phyloP scores from a whole-genome alignment of 2,329 filamentous ascomycete genomes.

The Aurifilum marmelostoma region DNA sequence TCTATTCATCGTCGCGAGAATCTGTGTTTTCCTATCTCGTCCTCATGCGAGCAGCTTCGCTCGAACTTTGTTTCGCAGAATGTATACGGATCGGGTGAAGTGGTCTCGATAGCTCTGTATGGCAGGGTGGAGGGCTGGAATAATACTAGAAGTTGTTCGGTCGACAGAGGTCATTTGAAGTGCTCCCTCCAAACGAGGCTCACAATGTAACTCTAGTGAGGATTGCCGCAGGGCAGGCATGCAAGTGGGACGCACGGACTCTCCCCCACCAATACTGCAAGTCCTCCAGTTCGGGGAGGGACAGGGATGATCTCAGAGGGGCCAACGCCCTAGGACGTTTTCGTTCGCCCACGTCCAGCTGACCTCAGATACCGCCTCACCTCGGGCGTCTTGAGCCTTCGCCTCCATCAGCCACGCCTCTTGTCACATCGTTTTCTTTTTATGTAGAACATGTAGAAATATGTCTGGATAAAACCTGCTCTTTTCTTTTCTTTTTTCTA shows the following conservation, averaged over 20 bases:
- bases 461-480: no score
- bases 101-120: slow-evolving; percentile 9
- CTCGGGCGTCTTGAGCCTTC: not conserved
- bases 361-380: not conserved
- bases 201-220: slow-evolving; percentile 25
- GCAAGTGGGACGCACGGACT: slow-evolving; percentile 25
- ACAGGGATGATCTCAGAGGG: not conserved
- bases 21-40: slow-evolving; percentile 11
- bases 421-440: not conserved
- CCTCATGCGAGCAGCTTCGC: not conserved
- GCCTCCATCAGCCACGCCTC: not conserved
- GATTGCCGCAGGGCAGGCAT: slow-evolving; percentile 27
- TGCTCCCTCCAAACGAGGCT: slow-evolving; percentile 21
- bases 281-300: not conserved
- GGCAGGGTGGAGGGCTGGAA: not conserved
- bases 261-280: slow-evolving; percentile 17
- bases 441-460: not conserved
- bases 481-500: not conserved
- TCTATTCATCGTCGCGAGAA: slow-evolving; percentile 30
- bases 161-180: slow-evolving; percentile 20
- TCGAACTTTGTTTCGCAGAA: slow-evolving; percentile 1
- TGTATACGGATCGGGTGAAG: not conserved
- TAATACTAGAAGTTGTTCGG: slow-evolving; percentile 11
- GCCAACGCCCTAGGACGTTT: slow-evolving; percentile 4
- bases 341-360: not conserved